Evolutionary conservation across 192 early-diverging fungal species (phyloP), one percentile per base, ranked within the genome.

Genomic region (Backusella tuberculispora): DNA sequence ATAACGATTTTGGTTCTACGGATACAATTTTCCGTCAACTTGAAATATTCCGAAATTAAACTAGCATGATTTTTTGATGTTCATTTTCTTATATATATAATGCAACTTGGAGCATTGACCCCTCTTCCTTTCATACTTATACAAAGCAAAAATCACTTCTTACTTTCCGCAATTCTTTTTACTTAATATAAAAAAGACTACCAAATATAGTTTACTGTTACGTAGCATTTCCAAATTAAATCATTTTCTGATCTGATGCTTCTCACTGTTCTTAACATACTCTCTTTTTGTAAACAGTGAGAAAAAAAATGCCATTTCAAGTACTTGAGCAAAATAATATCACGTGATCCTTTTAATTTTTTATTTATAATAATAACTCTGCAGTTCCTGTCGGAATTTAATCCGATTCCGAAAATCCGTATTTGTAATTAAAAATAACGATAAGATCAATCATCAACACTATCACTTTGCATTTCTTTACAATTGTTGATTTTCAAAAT

Each of bases 361-460:
- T n/a, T n/a, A n/a, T n/a, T n/a, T n/a, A n/a, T n/a, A n/a, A n/a
- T n/a, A n/a, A n/a, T n/a, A n/a, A 6, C 50, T 8, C 48, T 8
- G n/a, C n/a, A 53, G 9, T 53, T 21, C 21, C 6, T 24, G 19
- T 12, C 53, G 53, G 53, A 60, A 60, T 60, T 60, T 60, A 60
- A 60, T 26, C 53, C 53, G 53, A 26, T 60, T 13, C 53, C 53
- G 53, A 24, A 60, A 60, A 13, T 12, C 53, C 53, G 53, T 26
- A 60, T 60, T 60, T 60, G 9, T 56, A 56, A 56, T 56, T 56
- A 24, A 26, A 24, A 56, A 56, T 56, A 24, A 43, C n/a, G n/a
- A n/a, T n/a, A n/a, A n/a, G n/a, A n/a, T n/a, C n/a, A n/a, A n/a
- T n/a, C n/a, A 34, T 34, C 29, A 34, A 34, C 2, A 34, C 29